phyloP scores from a whole-genome alignment of 2,329 filamentous ascomycete genomes.

The Colletotrichum coccodes region DNA sequence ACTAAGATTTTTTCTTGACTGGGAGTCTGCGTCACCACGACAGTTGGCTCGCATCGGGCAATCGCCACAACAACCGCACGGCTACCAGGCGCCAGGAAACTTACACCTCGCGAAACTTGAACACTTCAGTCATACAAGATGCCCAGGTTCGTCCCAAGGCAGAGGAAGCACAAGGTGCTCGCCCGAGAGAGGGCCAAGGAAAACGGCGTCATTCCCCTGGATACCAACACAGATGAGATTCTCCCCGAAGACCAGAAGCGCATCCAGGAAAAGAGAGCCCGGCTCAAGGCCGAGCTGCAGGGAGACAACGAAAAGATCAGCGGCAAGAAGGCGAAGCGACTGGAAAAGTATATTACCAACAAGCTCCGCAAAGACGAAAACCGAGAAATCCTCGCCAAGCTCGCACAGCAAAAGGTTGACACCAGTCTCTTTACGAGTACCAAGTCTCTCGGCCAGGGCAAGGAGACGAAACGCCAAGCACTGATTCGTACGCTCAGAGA shows the following conservation, averaged over 20 bases:
- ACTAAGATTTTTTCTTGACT: not conserved
- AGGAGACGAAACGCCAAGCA: slow-evolving; percentile 77
- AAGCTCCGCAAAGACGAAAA: slow-evolving; percentile 97
- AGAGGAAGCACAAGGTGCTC: slow-evolving; percentile 75
- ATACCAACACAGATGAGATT: slow-evolving; percentile 67
- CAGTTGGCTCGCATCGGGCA: not conserved
- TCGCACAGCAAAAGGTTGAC: slow-evolving; percentile 83
- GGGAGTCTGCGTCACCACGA: not conserved
- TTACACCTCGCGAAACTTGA: no score
- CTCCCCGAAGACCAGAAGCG: slow-evolving; percentile 58
- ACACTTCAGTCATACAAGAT: slow-evolving; percentile 44
- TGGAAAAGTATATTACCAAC: slow-evolving; percentile 81
- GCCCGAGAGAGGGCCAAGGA: slow-evolving; percentile 67
- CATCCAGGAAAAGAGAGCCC: slow-evolving; percentile 64
- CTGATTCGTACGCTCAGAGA: slow-evolving; percentile 72
- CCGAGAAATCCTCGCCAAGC: slow-evolving; percentile 81
- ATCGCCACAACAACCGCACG: not conserved
- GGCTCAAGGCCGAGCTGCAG: slow-evolving; percentile 63
- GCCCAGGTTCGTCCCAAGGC: slow-evolving; percentile 68
- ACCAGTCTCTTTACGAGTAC: slow-evolving; percentile 84
- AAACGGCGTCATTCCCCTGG: slow-evolving; percentile 51
- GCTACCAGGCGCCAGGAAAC: not conserved
- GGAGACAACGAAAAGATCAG: slow-evolving; percentile 65
- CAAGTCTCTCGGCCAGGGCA: slow-evolving; percentile 77
- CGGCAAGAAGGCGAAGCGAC: slow-evolving; percentile 72